Base-by-base conservation (phyloP, 192 early-diverging fungal species). In the Coemansia sp. region DNA sequence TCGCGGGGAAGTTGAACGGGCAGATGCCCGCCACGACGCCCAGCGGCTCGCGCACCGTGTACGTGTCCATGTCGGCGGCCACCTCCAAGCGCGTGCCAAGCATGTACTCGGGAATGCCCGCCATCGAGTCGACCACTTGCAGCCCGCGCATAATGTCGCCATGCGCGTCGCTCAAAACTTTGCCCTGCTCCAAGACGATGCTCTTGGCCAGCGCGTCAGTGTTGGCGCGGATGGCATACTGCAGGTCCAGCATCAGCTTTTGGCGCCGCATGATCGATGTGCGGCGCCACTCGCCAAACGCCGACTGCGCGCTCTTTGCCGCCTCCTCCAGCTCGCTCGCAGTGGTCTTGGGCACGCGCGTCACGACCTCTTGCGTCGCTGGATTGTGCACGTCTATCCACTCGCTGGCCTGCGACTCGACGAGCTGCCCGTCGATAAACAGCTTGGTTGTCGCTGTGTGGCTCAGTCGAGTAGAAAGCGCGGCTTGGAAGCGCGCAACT, bases 1-100 rank as follows among this genome's bases (percentile, higher is more conserved):
- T 97, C 43, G 95, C 97, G 5, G 97, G 97, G 83, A 98, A 98
- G 79, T 98, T 98, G 88, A 98, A 98, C 51, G 97, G 95, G 71
- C 90, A 91, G 68, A 98, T 96, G 62, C 97, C 97, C 42, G 89
- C 95, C 52, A 93, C 91, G 33, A 98, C 97, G 67, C 97, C 97
- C 60, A 93, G 82, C 27, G 96, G 96, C 78, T 97, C 93, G 40
- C 95, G 91, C 66, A 95, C 91, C 11, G 92, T 93, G 85, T 94
- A 97, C 18, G 97, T 98, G 65, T 97, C 97, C 97, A 98, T 98
- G 75, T 96, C 95, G 41, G 85, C 90, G 8, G 94, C 80, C 22
- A 98, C 97, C 46, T 91, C 89, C 20, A 96, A 81, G 55, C 89
- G 84, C 61, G 92, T 88, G 31, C 97, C 97, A 90, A 96, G 88